Evolutionary conservation across 23 red algal species (phyloP).

Genomic region (Gracilaria gracilis): DNA sequence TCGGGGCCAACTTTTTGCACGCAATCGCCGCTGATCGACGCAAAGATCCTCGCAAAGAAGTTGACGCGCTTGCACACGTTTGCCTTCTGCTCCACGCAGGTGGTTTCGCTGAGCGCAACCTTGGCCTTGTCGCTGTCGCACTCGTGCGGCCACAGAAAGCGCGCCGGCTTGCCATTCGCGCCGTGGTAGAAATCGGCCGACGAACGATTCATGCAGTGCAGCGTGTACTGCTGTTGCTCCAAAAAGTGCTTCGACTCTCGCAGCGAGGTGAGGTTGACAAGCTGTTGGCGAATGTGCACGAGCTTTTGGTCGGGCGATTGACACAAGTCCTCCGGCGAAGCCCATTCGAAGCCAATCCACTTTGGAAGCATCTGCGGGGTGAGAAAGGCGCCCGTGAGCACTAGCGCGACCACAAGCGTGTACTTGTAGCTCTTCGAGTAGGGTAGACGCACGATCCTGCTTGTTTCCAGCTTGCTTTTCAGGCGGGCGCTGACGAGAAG

Average conservation of each 20-base stretch:
- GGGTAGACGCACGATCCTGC: conserved; percentile 61
- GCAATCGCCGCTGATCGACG: conserved; percentile 33
- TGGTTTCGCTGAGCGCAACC: conserved; percentile 31
- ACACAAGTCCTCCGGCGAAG: conserved; percentile 62
- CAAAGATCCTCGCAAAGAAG: conserved; percentile 34
- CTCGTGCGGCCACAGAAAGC: conserved; percentile 67
- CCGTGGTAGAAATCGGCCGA: conserved; percentile 68
- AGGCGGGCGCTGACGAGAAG: conserved; percentile 50
- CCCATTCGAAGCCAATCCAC: conserved; percentile 70
- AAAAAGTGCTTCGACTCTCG: conserved; percentile 48
- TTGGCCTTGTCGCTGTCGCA: conserved; percentile 51
- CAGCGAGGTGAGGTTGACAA: conserved; percentile 8
- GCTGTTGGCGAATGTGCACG: not conserved
- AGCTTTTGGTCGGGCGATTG: conserved; percentile 59
- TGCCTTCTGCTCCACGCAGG: conserved; percentile 47
- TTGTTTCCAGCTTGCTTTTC: conserved; percentile 67
- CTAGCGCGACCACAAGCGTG: conserved; percentile 16
- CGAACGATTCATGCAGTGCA: conserved; percentile 54
- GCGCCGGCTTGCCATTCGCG: not conserved
- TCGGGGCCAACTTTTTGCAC: conserved; percentile 38
- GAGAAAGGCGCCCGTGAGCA: conserved; percentile 50
- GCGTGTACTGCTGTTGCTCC: conserved; percentile 39
- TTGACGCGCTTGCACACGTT: conserved; percentile 49
- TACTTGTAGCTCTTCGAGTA: conserved; percentile 48
- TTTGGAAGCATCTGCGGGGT: conserved; percentile 57